Evolutionary conservation across 371 early-diverging fungal genomes (phyloP), one percentile per base, ranked within the genome.

Genomic region (Dinochytrium kinnereticum): DNA sequence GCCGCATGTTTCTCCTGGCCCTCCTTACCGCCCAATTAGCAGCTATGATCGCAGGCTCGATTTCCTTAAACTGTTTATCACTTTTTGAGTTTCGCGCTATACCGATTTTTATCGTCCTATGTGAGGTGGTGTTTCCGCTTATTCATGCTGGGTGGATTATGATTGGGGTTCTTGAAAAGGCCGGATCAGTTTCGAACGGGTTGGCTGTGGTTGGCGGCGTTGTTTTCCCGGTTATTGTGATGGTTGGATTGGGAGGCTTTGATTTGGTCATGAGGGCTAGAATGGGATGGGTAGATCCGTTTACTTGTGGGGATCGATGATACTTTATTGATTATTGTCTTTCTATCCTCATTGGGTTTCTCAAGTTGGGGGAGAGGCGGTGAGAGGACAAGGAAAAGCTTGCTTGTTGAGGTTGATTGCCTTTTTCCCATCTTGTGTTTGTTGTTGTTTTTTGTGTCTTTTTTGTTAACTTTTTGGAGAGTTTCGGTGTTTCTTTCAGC

Each of bases 121-220:
- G 3, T 26, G 33, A 36, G 17, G 15, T 15, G 26, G 64, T 61
- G 24, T 61, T 3, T 28, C 64, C 64, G 5, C 3, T 38, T 7
- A 15, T 61, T 2, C 64, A 61, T 61, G 64, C 64, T 31, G 64
- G 64, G 64, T 61, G 64, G 64, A 33, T 34, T 5, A 2, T 17
- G 64, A 26, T 61, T 21, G 64, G 64, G 33, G 64, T 61, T 7
- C 55, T 53, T 13, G 55, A 15, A 26, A 53, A 26, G 55, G 26
- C 13, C 5, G 26, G 26, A 26, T 21, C 13, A 5, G 55, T 53
- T 13, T 53, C 55, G 24, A 13, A 5, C 5, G 55, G 17, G 13
- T 7, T 53, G 10, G 55, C 55, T 13, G 55, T 53, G 55, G 55
- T 13, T 5, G 55, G 10, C 26, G 55, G 55, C 5, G 55, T 53